A percentile compares a stretch with the other conserved stretches of the same genome.
Evolutionary conservation across 306 rosid species (phyloP).

Genomic region (Notholithocarpus densiflorus): DNA sequence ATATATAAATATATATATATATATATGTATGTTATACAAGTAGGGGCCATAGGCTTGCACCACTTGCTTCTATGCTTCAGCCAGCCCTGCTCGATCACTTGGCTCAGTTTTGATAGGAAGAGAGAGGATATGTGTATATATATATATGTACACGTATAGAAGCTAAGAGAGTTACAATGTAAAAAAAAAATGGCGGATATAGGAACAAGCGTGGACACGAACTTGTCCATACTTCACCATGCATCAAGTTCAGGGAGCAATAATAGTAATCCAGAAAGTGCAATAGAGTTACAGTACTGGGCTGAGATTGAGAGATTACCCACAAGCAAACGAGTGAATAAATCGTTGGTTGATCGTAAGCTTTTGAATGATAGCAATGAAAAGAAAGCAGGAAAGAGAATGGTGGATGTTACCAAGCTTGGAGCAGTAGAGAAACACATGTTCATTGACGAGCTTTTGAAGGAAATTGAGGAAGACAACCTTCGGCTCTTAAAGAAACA

Average conservation of each 20-base stretch:
- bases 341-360: background rate
- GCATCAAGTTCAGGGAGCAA: background rate
- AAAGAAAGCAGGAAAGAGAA: constrained; percentile 1
- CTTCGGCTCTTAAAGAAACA: constrained; percentile 16
- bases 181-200: background rate
- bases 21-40: too few species aligned
- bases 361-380: background rate
- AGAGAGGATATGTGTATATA: too few species aligned
- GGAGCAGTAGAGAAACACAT: constrained; percentile 6
- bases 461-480: constrained; percentile 24
- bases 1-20: too few species aligned
- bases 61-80: too few species aligned
- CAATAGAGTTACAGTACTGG: constrained; percentile 5
- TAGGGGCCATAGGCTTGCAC: too few species aligned
- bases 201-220: background rate
- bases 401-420: constrained; percentile 17
- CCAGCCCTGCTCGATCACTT: too few species aligned
- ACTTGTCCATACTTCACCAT: background rate
- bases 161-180: too few species aligned
- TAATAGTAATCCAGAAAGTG: background rate
- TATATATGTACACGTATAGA: too few species aligned
- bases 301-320: constrained; percentile 27
- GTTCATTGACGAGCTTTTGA: constrained; percentile 23
- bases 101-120: too few species aligned
- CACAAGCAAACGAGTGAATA: constrained; percentile 1